Percentiles rank a stretch among this genome's conserved stretches.
These are phyloP conservation scores for Teunomyces cretensis DNA, from an alignment of 805 yeast genomes.

Conservation along the genomic window DNA sequence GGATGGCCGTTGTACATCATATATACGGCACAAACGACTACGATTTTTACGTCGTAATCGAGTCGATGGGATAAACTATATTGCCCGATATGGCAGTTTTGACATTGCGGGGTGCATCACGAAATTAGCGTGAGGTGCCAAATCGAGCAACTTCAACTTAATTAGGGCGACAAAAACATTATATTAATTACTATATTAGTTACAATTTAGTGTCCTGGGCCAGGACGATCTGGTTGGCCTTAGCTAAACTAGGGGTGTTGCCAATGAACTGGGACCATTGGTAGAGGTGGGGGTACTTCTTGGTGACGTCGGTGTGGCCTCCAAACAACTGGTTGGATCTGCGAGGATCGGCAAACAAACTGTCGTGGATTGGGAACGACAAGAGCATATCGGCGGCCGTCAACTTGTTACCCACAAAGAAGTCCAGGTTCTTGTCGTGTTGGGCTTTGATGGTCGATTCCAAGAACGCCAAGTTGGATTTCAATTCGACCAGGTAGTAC, in stretches of 20 bases:
- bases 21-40: not conserved
- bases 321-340: not conserved
- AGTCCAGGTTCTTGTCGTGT: constrained; percentile 14
- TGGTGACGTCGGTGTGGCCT: constrained; percentile 8
- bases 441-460: constrained; percentile 27
- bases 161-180: not conserved
- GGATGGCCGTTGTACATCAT: not conserved
- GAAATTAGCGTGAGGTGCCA: not conserved
- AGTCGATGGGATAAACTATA: not conserved
- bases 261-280: constrained; percentile 21
- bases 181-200: not conserved
- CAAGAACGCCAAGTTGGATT: constrained; percentile 26
- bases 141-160: not conserved
- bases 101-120: not conserved
- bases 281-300: constrained; percentile 20
- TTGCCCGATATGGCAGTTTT: not conserved
- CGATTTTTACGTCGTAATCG: too few relatives aligned
- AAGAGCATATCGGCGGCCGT: constrained; percentile 41
- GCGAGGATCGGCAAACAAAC: constrained; percentile 11
- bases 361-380: constrained; percentile 32
- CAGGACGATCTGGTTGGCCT: not conserved
- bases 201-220: not conserved
- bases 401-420: constrained; percentile 36
- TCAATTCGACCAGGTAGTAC: constrained; percentile 27
- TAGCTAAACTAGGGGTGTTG: constrained; percentile 8